Evolutionary conservation across 2,329 filamentous ascomycete species (phyloP), one percentile per base, ranked within the genome.

Genomic region (Gliomastix tumulicola): DNA sequence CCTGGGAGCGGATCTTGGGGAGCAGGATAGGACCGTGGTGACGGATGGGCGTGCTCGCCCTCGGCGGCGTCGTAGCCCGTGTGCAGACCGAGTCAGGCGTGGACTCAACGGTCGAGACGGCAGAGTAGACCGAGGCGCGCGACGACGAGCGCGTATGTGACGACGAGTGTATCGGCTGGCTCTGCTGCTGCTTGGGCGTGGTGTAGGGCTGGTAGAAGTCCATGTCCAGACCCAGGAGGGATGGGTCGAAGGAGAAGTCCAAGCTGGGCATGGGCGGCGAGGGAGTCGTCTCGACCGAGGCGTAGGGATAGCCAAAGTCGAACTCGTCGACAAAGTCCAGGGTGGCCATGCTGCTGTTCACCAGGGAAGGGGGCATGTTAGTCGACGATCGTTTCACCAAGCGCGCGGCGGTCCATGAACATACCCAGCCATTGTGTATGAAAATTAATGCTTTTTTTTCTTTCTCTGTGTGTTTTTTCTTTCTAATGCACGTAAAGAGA

Each of bases 1-100:
- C 88, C 62, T 92, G 88, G 28, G 77, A 77, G 42, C 88, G 77
- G 64, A 94, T 89, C 71, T 88, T 92, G 53, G 88, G 88, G 21
- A 94, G 71, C 41, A 94, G 68, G 34, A 87, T 68, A 35, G 87
- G 86, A 36, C 87, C 86, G 62, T 88, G 82, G 43, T 87, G 82
- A 42, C 81, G 75, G 48, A 89, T 76, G 41, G 86, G 84, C 22
- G 84, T 84, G 44, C 74, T 70, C 36, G 72, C 74, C 36, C 71
- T 66, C 28, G 71, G 64, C 27, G 85, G 84, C 11, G 84, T 88
- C 36, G 80, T 83, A 49, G 77, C 69, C 46, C 74, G 69, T 16
- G 82, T 84, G 63, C 76, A 71, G 49, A 79, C 68, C 30, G 84
- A 84, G 56, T 84, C 83, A 37, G 71, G 65, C 44, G 67, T 65